Base-by-base conservation (phyloP, 257 asterid genomes). In the Solanum medicagineum region DNA sequence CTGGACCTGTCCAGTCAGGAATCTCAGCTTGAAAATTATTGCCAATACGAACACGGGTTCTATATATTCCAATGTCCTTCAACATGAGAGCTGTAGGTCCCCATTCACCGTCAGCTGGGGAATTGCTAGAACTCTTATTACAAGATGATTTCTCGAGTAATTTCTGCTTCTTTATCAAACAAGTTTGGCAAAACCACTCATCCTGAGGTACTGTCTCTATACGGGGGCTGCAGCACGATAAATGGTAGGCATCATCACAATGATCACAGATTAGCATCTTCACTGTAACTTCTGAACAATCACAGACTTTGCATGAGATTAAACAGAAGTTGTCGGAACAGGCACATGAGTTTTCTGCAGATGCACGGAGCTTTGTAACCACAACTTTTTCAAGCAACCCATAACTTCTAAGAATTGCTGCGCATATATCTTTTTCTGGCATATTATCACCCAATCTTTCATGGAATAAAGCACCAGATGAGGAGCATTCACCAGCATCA, bases 141-240 rank as follows among this genome's bases (percentile, higher is more conserved):
- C 92, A 42, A 83, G 86, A 56, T 77, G 93, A 90, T 87, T 91
- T 94, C 85, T 91, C 93, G 42, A 91, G 85, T 85, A 90, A 83
- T 80, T 88, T 91, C 54, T 85, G 91, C 90, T 92, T 95, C 92
- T 90, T 93, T 87, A 90, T 93, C 92, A 89, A 84, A 91, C 99
- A 96, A 75, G 96, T 90, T 82, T 87, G 81, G 79, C 98, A 96
- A 85, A 92, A 90, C 97, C 98, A 95, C 89, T 96, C 98, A 29
- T 90, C 89, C 83, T 82, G 91, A 32, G 97, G 96, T 77, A 91
- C 74, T 88, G 86, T 88, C 88, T 86, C 87, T 74, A 92, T 81
- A 70, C 84, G 89, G 83, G 97, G 97, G 73, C 84, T 89, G 89
- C 87, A 91, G 94, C 99, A 96, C 87, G 93, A 87, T 73, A 90